Conservation (phyloP, 2,329 filamentous ascomycete genomes). For the Trematosphaeria pertusa region DNA sequence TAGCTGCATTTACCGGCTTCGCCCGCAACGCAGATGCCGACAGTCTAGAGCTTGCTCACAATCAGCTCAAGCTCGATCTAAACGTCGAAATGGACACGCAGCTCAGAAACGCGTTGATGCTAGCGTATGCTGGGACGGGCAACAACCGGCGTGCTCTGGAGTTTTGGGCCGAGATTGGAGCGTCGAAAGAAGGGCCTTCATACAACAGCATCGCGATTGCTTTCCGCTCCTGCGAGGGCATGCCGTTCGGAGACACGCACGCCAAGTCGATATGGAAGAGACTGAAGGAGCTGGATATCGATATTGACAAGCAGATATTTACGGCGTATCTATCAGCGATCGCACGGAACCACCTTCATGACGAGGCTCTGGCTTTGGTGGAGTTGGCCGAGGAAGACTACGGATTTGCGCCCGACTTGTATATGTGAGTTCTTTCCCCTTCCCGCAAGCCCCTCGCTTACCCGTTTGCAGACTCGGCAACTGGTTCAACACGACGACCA, state of each 20-base stretch:
- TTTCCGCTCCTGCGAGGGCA: constrained; percentile 77
- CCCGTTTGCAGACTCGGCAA: constrained; percentile 72
- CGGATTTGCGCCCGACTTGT: constrained; percentile 70
- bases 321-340: constrained; percentile 78
- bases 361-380: constrained; percentile 71
- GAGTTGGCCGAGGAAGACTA: constrained; percentile 70
- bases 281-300: constrained; percentile 77
- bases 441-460: too few species aligned
- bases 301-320: constrained; percentile 76
- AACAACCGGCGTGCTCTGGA: constrained; percentile 71
- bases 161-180: constrained; percentile 85
- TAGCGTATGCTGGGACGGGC: constrained; percentile 77
- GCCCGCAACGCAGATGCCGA: constrained; percentile 66
- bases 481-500: constrained; percentile 76
- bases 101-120: constrained; percentile 84
- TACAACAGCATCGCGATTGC: constrained; percentile 82
- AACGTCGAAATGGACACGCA: constrained; percentile 76
- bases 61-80: constrained; percentile 94
- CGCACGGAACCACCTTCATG: constrained; percentile 73
- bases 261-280: constrained; percentile 71
- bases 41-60: constrained; percentile 78
- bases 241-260: constrained; percentile 53
- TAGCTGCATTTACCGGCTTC: constrained; percentile 78
- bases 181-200: constrained; percentile 83
- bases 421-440: constrained; percentile 73